phyloP scores from a whole-genome alignment of 1,284 basidiomycete species.

The Clitocybe nebularis region DNA sequence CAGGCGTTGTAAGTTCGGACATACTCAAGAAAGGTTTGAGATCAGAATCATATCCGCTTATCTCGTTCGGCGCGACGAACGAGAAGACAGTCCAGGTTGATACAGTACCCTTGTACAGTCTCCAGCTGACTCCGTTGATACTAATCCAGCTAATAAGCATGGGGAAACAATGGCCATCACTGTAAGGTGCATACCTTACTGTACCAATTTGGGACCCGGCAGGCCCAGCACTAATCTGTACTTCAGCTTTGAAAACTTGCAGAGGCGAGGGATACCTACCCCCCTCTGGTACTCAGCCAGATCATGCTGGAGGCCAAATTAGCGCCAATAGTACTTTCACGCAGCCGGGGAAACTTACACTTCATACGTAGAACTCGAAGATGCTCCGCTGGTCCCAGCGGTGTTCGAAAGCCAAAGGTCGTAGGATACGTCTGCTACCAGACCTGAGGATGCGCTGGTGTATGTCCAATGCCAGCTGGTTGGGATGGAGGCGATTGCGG shows the following conservation, averaged over 20 bases:
- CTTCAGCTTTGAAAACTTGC: not conserved
- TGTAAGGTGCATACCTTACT: conserved; percentile 25
- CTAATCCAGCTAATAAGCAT: conserved; percentile 15
- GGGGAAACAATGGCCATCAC: not conserved
- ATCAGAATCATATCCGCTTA: conserved; percentile 28
- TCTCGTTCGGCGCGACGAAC: conserved; percentile 32
- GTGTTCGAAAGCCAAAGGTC: conserved; percentile 31
- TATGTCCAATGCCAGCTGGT: conserved; percentile 31
- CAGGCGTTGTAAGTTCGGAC: too few species aligned
- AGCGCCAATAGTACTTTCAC: not conserved
- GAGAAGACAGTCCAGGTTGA: conserved; percentile 32
- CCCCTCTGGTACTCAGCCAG: conserved; percentile 30
- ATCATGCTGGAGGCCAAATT: conserved; percentile 24
- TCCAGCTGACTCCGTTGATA: conserved; percentile 34
- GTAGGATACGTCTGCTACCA: conserved; percentile 33
- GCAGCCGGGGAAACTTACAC: conserved; percentile 20
- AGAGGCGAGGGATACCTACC: conserved; percentile 14
- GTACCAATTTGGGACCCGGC: conserved; percentile 30
- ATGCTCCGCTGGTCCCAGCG: conserved; percentile 22
- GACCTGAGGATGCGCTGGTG: conserved; percentile 25
- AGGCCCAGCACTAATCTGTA: conserved; percentile 22
- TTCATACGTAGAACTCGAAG: conserved; percentile 26
- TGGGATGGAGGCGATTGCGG: conserved; percentile 28
- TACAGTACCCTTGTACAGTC: conserved; percentile 30
- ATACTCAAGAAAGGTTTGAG: conserved; percentile 33